phyloP scores from a whole-genome alignment of 1,284 basidiomycete genomes.

The Fomitopsis schrenkii region DNA sequence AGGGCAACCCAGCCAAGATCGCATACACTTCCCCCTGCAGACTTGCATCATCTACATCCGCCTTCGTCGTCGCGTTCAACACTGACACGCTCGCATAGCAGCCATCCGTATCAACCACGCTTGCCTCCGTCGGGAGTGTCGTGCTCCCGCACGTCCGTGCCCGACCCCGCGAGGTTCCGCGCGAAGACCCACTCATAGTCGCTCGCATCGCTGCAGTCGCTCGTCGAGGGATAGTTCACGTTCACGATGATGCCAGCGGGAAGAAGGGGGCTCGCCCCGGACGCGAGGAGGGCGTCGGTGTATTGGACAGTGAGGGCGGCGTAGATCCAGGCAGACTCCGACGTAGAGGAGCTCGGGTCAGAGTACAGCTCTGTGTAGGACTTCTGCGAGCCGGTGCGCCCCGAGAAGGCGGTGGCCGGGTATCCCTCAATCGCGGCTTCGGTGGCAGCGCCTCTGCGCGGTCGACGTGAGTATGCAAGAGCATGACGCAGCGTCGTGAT shows the following conservation, averaged over 20 bases:
- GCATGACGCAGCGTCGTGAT: background rate
- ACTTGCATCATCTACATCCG: slow-evolving; percentile 36
- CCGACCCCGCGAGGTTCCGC: slow-evolving; percentile 31
- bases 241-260: slow-evolving; percentile 41
- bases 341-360: slow-evolving; percentile 29
- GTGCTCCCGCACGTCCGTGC: slow-evolving; percentile 39
- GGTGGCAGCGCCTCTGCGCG: slow-evolving; percentile 41
- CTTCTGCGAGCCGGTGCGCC: slow-evolving; percentile 33
- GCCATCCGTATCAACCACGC: slow-evolving; percentile 28
- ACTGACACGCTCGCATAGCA: slow-evolving; percentile 47
- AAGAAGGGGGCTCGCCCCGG: slow-evolving; percentile 28
- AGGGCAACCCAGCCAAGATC: slow-evolving; percentile 20
- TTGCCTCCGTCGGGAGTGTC: slow-evolving; percentile 38
- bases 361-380: slow-evolving; percentile 43
- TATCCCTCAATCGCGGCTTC: slow-evolving; percentile 43
- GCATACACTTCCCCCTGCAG: slow-evolving; percentile 37
- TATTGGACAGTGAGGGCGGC: slow-evolving; percentile 39
- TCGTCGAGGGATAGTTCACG: slow-evolving; percentile 46
- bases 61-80: slow-evolving; percentile 40
- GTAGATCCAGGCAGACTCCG: slow-evolving; percentile 38
- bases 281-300: slow-evolving; percentile 32
- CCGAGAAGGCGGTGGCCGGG: slow-evolving; percentile 49
- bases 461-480: background rate
- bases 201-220: slow-evolving; percentile 31
- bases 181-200: slow-evolving; percentile 45